These are phyloP conservation scores for Boletus vinaceobasis DNA, from an alignment of 768 basidiomycete genomes.

Conservation along the genomic window DNA sequence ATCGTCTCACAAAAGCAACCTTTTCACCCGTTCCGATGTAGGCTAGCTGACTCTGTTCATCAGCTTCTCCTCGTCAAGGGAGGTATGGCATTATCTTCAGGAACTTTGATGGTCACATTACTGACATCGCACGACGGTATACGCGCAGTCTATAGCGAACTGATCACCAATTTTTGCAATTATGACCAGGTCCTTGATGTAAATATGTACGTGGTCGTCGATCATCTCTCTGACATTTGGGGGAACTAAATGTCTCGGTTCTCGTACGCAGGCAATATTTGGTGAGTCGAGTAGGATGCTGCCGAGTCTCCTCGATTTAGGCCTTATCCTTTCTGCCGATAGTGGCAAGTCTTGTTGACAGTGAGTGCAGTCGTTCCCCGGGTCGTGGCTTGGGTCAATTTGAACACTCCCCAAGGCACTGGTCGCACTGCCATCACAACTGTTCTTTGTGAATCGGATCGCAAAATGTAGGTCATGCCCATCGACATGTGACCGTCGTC, in stretches of 20 bases:
- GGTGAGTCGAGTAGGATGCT: conserved; percentile 4
- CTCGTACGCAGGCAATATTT: conserved; percentile 9
- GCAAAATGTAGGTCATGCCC: conserved; percentile 14
- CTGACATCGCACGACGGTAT: conserved; percentile 3
- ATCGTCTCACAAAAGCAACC: neutral
- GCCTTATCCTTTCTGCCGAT: neutral
- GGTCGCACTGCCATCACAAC: conserved; percentile 16
- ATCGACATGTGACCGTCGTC: neutral
- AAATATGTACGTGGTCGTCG: conserved; percentile 7
- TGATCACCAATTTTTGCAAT: conserved; percentile 16
- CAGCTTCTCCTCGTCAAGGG: conserved; percentile 16
- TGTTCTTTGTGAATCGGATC: conserved; percentile 20
- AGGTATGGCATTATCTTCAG: conserved; percentile 6
- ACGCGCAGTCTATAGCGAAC: conserved; percentile 8
- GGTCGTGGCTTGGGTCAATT: neutral
- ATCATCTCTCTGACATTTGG: neutral
- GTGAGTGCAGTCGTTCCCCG: conserved; percentile 4
- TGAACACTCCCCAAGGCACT: neutral
- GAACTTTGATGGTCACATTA: neutral
- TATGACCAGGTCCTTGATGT: conserved; percentile 5
- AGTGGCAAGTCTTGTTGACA: conserved; percentile 23
- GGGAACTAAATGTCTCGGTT: neutral
- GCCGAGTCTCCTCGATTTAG: neutral
- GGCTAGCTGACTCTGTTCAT: conserved; percentile 14
- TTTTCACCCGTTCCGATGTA: conserved; percentile 2